phyloP scores from a whole-genome alignment of 495 filamentous ascomycete genomes.

The Annulohypoxylon moriforme region DNA sequence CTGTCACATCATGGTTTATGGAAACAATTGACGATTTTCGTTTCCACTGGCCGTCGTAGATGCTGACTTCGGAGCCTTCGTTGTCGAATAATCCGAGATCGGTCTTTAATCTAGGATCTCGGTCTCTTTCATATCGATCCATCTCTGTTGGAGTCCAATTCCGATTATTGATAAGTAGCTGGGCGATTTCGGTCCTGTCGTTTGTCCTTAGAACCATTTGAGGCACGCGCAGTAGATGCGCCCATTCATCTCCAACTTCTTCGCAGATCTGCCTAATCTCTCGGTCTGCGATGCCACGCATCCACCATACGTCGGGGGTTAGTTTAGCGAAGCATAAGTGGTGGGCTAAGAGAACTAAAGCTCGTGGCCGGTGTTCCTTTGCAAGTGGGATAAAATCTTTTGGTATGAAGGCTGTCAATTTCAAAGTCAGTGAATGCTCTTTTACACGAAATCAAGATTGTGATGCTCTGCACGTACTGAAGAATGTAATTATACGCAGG shows the following conservation, averaged over 20 bases:
- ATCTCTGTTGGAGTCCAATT: conserved; percentile 46
- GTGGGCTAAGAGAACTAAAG: conserved; percentile 62
- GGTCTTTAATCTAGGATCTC: conserved; percentile 32
- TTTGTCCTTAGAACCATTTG: conserved; percentile 39
- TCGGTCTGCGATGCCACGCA: conserved; percentile 51
- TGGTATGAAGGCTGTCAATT: conserved; percentile 55
- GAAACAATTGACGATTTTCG: conserved; percentile 14
- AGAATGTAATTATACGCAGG: conserved; percentile 56
- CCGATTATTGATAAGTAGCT: conserved; percentile 52
- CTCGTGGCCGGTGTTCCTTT: conserved; percentile 62
- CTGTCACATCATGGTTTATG: background rate
- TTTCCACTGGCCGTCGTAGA: conserved; percentile 33
- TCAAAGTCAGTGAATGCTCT: conserved; percentile 52
- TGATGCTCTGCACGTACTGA: too few species aligned
- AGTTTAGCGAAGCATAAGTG: conserved; percentile 59
- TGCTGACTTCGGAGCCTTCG: conserved; percentile 31
- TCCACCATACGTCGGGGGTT: conserved; percentile 57
- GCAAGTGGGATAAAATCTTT: conserved; percentile 63
- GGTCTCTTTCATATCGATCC: conserved; percentile 34
- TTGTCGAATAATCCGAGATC: conserved; percentile 38
- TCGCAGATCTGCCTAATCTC: conserved; percentile 55
- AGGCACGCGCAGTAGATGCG: conserved; percentile 50
- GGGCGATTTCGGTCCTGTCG: conserved; percentile 43
- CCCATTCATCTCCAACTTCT: conserved; percentile 53
- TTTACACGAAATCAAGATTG: too few species aligned